A percentile compares a stretch with the other conserved stretches of the same genome.
phyloP scores from a whole-genome alignment of 768 basidiomycete genomes.

The Candolleomyces eurysporus region DNA sequence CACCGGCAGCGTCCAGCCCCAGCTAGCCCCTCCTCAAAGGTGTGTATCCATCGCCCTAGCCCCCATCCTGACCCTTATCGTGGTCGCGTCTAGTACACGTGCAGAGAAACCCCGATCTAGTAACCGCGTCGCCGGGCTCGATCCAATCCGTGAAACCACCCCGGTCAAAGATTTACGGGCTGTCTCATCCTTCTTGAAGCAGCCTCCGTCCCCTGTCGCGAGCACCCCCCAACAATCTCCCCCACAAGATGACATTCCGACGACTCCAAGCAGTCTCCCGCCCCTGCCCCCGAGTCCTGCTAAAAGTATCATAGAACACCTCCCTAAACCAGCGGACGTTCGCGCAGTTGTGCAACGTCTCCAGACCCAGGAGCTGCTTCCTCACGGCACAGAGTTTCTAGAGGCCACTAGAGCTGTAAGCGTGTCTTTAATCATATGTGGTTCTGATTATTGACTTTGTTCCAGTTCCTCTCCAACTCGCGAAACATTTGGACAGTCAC shows the following conservation, averaged over 20 bases:
- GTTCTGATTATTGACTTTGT: conserved; percentile 5
- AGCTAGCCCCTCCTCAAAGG: conserved; percentile 13
- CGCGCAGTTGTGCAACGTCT: conserved; percentile 30
- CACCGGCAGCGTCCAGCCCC: conserved; percentile 35
- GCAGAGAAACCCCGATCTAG: conserved; percentile 22
- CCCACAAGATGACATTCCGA: conserved; percentile 13
- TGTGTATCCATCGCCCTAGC: conserved; percentile 1
- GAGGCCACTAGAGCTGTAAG: conserved; percentile 36
- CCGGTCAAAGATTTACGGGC: conserved; percentile 49
- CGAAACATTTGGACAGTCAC: conserved; percentile 59
- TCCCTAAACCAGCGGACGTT: conserved; percentile 28
- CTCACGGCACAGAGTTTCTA: conserved; percentile 34
- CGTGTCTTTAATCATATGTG: conserved; percentile 6
- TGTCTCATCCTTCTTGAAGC: conserved; percentile 53
- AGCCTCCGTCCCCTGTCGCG: conserved; percentile 38
- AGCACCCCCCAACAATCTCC: conserved; percentile 25
- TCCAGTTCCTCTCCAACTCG: conserved; percentile 63
- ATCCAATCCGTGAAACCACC: conserved; percentile 44
- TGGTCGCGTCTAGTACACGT: not conserved
- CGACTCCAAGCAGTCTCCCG: conserved; percentile 38
- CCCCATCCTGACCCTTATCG: not conserved
- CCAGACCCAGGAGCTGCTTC: conserved; percentile 33
- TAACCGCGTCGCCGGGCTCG: conserved; percentile 29
- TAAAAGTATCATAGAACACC: conserved; percentile 36
- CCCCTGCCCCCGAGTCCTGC: conserved; percentile 38